Conservation (phyloP, 2,329 filamentous ascomycete species). For the Dactylellina drechsleri region DNA sequence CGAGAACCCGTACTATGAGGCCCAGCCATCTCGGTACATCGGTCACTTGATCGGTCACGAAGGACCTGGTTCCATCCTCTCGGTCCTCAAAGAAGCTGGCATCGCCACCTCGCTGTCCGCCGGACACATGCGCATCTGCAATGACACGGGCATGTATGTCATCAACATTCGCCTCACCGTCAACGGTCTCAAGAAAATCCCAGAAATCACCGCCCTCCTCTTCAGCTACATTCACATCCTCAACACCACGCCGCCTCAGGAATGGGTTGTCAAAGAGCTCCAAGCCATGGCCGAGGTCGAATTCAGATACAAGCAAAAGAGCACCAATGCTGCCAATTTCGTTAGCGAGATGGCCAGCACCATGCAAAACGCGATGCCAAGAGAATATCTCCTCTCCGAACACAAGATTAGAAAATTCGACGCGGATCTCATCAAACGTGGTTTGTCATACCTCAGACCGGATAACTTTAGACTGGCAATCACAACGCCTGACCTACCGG, state of each 20-base stretch:
- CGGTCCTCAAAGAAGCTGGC: slow-evolving; percentile 87
- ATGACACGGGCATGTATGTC: slow-evolving; percentile 82
- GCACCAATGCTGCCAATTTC: slow-evolving; percentile 80
- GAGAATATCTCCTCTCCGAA: slow-evolving; percentile 87
- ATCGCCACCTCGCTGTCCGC: slow-evolving; percentile 87
- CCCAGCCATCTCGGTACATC: slow-evolving; percentile 84
- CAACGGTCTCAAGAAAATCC: slow-evolving; percentile 68
- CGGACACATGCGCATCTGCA: slow-evolving; percentile 78
- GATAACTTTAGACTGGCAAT: slow-evolving; percentile 90
- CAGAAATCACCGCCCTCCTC: slow-evolving; percentile 75
- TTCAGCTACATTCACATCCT: slow-evolving; percentile 94
- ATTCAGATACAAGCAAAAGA: slow-evolving; percentile 95
- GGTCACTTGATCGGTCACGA: slow-evolving; percentile 92
- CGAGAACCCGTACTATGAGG: slow-evolving; percentile 80
- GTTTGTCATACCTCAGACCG: slow-evolving; percentile 77
- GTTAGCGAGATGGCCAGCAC: slow-evolving; percentile 83
- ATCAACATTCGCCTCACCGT: slow-evolving; percentile 83
- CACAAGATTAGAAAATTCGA: slow-evolving; percentile 82
- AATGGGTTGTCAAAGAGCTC: slow-evolving; percentile 95
- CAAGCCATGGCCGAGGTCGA: slow-evolving; percentile 90
- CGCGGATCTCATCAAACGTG: slow-evolving; percentile 76
- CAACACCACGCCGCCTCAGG: slow-evolving; percentile 78
- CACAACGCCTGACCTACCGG: slow-evolving; percentile 81
- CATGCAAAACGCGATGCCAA: slow-evolving; percentile 90
- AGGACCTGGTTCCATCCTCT: slow-evolving; percentile 88